Conservation (phyloP, 306 rosid species). For the apple (Malus domestica) region DNA sequence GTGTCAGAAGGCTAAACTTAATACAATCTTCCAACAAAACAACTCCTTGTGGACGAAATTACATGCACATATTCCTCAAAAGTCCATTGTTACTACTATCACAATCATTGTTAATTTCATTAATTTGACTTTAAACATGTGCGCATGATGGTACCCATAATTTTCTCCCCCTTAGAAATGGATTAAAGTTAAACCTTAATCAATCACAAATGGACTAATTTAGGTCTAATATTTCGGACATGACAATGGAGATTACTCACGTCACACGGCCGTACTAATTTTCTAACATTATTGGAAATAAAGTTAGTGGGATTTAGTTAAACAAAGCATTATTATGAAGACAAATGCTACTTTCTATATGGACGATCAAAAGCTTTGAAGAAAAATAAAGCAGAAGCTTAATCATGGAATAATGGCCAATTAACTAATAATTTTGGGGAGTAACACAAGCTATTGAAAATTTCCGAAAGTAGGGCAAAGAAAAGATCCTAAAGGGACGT, state of each 20-base stretch:
- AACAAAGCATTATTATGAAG: slow-evolving; percentile 12
- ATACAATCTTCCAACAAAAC: background rate
- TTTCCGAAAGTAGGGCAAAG: background rate
- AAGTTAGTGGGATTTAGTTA: slow-evolving; percentile 19
- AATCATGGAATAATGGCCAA: slow-evolving; percentile 22
- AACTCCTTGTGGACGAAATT: background rate
- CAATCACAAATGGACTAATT: background rate
- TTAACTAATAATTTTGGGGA: slow-evolving; percentile 21
- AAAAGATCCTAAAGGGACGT: slow-evolving; percentile 23
- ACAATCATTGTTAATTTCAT: slow-evolving; percentile 2
- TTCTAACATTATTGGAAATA: slow-evolving; percentile 9
- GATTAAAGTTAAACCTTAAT: background rate
- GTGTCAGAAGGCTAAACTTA: too few species aligned
- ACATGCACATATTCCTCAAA: background rate
- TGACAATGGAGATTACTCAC: slow-evolving; percentile 5
- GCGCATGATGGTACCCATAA: background rate
- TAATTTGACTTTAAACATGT: background rate
- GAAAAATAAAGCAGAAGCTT: background rate
- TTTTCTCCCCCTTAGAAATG: background rate
- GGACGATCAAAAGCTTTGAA: slow-evolving; percentile 11
- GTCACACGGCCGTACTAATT: background rate
- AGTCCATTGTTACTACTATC: background rate
- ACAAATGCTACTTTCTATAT: slow-evolving; percentile 1
- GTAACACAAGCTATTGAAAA: slow-evolving; percentile 12
- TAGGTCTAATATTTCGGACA: background rate